A percentile compares a stretch with the other conserved stretches of the same genome.
These are phyloP conservation scores for Stephanocyclus meneghinianus DNA, from an alignment of 352 stramenopile species.

Conservation along the genomic window DNA sequence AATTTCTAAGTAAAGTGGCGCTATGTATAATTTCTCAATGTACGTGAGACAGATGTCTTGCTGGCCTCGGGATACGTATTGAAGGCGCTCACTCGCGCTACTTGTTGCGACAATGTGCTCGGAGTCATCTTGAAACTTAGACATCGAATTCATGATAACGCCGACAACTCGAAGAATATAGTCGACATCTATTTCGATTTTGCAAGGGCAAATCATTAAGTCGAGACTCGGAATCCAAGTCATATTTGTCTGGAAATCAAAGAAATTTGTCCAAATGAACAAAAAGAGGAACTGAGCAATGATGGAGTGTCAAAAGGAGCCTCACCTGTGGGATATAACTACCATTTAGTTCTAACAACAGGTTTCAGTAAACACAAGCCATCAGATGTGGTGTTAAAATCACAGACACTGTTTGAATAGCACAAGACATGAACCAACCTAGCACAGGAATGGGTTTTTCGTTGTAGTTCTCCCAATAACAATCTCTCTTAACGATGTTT, in stretches of 20 bases:
- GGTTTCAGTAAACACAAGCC: neutral
- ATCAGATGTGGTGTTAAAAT: neutral
- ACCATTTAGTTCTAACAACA: slow-evolving; percentile 26
- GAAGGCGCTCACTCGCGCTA: slow-evolving; percentile 38
- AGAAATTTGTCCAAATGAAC: neutral
- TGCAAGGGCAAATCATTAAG: slow-evolving; percentile 50
- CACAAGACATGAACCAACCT: neutral
- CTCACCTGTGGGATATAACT: slow-evolving; percentile 46
- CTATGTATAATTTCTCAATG: slow-evolving; percentile 61
- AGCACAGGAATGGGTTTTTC: slow-evolving; percentile 50
- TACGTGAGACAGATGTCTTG: slow-evolving; percentile 48
- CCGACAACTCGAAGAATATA: slow-evolving; percentile 56
- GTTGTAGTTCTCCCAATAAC: slow-evolving; percentile 46
- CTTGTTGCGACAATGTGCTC: slow-evolving; percentile 28
- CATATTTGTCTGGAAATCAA: slow-evolving; percentile 49
- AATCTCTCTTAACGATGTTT: slow-evolving; percentile 37
- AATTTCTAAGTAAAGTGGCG: slow-evolving; percentile 48
- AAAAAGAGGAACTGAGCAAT: neutral
- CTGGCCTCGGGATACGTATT: slow-evolving; percentile 41
- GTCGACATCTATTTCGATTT: slow-evolving; percentile 58
- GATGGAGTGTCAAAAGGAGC: neutral
- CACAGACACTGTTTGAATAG: neutral
- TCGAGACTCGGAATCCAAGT: slow-evolving; percentile 53
- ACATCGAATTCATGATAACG: slow-evolving; percentile 50
- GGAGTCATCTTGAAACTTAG: slow-evolving; percentile 34